These are phyloP conservation scores for Ceratocystis destructans DNA, from an alignment of 2,329 filamentous ascomycete species.

Conservation along the genomic window DNA sequence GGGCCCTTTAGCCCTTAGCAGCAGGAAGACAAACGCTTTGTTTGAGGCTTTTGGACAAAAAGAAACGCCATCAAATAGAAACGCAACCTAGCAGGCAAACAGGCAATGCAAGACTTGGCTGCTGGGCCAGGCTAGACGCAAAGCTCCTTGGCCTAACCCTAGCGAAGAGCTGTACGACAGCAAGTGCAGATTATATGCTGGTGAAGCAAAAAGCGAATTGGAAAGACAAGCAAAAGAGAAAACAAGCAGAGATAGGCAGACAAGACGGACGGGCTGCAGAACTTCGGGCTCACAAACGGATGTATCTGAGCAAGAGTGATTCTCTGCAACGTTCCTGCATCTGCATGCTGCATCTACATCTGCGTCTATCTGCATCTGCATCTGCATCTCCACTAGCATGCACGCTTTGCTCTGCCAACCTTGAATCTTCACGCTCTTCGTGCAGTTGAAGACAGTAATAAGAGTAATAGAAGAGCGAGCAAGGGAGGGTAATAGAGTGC, in stretches of 20 bases:
- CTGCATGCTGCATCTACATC: not conserved
- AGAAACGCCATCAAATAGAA: not conserved
- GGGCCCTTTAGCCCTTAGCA: not conserved
- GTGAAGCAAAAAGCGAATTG: not conserved
- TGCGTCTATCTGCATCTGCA: too few relatives aligned
- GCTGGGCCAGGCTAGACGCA: not conserved
- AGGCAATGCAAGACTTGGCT: not conserved
- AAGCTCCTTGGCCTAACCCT: not conserved
- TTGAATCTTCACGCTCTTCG: too few relatives aligned
- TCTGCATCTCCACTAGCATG: not conserved
- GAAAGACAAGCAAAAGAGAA: not conserved
- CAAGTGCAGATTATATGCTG: not conserved
- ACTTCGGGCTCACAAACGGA: too few relatives aligned
- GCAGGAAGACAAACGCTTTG: not conserved
- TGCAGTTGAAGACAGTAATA: too few relatives aligned
- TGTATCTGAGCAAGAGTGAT: too few relatives aligned
- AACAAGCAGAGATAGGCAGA: not conserved
- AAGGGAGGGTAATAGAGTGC: too few relatives aligned
- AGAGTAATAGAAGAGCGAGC: too few relatives aligned
- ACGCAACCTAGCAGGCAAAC: not conserved
- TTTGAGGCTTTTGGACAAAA: not conserved
- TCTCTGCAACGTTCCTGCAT: slow-evolving; percentile 6
- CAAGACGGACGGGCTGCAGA: not conserved
- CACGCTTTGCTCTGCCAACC: not conserved
- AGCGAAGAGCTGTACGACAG: not conserved